A percentile compares a stretch with the other conserved stretches of the same genome.
Evolutionary conservation across 176 grass and related monocot genomes (phyloP).

Genomic region (Themeda triandra): DNA sequence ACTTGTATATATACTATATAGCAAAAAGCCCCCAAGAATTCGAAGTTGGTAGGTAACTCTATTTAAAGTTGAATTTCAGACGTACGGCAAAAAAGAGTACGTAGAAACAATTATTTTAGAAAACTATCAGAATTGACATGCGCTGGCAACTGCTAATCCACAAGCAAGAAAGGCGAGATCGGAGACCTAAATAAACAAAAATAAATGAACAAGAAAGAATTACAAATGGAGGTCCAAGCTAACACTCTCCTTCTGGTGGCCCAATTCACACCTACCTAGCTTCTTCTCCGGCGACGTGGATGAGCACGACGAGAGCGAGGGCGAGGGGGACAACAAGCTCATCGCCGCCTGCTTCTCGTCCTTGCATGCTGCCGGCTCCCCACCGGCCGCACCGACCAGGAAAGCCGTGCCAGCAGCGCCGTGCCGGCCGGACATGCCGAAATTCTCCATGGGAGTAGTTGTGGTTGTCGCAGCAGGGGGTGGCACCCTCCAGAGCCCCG

Average conservation of each 20-base stretch:
- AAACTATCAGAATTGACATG: conserved; percentile 52
- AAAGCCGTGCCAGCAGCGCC: not conserved
- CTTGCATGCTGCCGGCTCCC: conserved; percentile 18
- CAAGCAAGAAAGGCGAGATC: not conserved
- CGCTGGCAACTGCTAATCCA: conserved; percentile 32
- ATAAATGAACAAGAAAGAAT: conserved; percentile 39
- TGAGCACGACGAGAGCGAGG: conserved; percentile 54
- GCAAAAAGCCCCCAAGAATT: not conserved
- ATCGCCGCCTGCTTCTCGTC: conserved; percentile 43
- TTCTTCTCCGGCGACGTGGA: conserved; percentile 64
- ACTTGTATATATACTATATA: not conserved
- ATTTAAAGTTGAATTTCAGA: conserved; percentile 20
- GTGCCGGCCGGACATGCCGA: conserved; percentile 24
- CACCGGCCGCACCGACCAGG: conserved; percentile 11
- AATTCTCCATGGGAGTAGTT: conserved; percentile 26
- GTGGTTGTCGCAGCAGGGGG: not conserved
- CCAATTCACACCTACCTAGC: conserved; percentile 70
- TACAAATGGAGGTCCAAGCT: conserved; percentile 97
- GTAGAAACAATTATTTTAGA: conserved; percentile 43
- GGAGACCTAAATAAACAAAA: not conserved
- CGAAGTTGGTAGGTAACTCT: not conserved
- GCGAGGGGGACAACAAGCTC: conserved; percentile 49
- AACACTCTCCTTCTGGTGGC: conserved; percentile 52
- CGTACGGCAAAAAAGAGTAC: conserved; percentile 30
- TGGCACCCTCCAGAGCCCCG: conserved; percentile 53